Base-by-base conservation (phyloP, 257 asterid genomes). In the Solanum infundibuliforme region DNA sequence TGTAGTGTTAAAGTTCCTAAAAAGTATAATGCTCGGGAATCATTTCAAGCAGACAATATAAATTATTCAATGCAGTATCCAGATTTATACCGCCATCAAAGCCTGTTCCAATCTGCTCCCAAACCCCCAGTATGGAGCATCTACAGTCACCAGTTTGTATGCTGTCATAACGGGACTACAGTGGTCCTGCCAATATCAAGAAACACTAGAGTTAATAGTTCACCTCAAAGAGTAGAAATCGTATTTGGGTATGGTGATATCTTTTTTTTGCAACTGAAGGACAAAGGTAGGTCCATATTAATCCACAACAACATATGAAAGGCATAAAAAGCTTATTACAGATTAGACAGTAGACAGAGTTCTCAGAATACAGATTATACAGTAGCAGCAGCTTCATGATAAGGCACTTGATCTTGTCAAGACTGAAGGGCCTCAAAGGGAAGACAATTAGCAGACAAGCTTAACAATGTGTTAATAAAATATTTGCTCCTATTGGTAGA, bases 121-220 rank as follows among this genome's bases (percentile, higher is more conserved):
- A 69, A 94, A 96, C 71, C 98, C 99, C 98, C 98, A 96, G 85
- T 94, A 96, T 13, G 98, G 99, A 74, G 85, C 98, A 87, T 96
- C 96, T 88, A 96, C 58, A 11, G 98, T 95, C 87, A 96, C 98
- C 94, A 96, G 93, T 75, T 96, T 96, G 96, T 95, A 95, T 62
- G 98, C 97, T 52, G 99, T 96, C 95, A 94, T 93, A 83, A 96
- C 95, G 29, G 98, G 98, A 85, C 91, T 81, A 79, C 98, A 94
- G n/a, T 27, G 89, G 43, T 89, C 98, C 99, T 96, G 95, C 87
- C 91, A 25, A 76, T 41, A 62, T 31, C 35, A 82, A 62, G 55
- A 65, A 36, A 65, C 38, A 79, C 4, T 4, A 41, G 62, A 14
- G 38, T 43, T 79, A 43, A 43, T 7, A 25, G 65, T 34, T 41